Percentiles rank a stretch among this genome's conserved stretches.
These are phyloP conservation scores for Penicillium oxalicum DNA, from an alignment of 2,329 filamentous ascomycete species.

Conservation along the genomic window DNA sequence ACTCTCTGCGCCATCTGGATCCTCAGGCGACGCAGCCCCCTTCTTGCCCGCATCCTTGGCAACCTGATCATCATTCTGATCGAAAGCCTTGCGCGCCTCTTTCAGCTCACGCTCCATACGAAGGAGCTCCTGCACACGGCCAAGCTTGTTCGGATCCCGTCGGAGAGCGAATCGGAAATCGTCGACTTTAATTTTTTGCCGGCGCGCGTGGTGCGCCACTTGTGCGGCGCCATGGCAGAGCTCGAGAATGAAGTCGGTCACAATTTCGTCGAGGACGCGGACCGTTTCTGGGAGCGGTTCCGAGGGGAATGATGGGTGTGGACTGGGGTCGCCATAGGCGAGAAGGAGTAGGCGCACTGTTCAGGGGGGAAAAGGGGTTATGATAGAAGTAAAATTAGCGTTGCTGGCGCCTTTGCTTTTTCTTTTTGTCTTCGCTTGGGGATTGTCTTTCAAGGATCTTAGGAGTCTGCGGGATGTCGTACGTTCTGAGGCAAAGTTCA, in stretches of 20 bases:
- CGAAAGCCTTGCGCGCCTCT: conserved; percentile 61
- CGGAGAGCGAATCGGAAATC: conserved; percentile 95
- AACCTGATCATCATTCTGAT: conserved; percentile 42
- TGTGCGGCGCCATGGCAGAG: conserved; percentile 85
- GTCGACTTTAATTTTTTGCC: conserved; percentile 96
- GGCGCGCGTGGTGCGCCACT: conserved; percentile 75
- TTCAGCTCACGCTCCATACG: conserved; percentile 85
- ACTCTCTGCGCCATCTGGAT: conserved; percentile 23
- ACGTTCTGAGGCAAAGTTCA: conserved; percentile 73
- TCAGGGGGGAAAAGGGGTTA: not conserved
- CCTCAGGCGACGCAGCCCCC: conserved; percentile 20
- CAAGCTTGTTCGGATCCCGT: conserved; percentile 76
- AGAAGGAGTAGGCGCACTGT: conserved; percentile 40
- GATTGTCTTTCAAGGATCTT: too few species aligned
- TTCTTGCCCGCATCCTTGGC: conserved; percentile 36
- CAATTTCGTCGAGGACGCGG: conserved; percentile 84
- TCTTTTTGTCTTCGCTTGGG: too few species aligned
- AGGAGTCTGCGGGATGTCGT: conserved; percentile 23
- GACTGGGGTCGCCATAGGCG: conserved; percentile 41
- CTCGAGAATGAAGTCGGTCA: conserved; percentile 94
- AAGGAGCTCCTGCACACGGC: conserved; percentile 81
- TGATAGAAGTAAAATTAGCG: not conserved
- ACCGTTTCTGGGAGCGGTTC: conserved; percentile 78
- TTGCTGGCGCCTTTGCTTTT: too few species aligned
- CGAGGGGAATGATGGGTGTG: conserved; percentile 60